A percentile compares a stretch with the other conserved stretches of the same genome.
Evolutionary conservation across 169 alveolate species (phyloP).

Genomic region (Eimeria tenella): DNA sequence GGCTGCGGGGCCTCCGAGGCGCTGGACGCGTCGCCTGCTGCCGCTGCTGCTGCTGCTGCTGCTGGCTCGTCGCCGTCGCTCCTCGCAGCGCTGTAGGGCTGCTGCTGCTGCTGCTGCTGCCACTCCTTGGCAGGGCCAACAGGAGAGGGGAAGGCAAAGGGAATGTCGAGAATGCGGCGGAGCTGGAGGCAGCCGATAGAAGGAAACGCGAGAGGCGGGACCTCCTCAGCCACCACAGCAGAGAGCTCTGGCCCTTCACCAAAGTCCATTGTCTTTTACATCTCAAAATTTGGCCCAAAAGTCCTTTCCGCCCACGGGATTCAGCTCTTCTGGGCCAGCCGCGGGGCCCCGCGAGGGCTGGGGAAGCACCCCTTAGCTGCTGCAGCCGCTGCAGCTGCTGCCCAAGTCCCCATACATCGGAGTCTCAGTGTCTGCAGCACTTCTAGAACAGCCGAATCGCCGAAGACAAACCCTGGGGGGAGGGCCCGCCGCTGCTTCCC

Average conservation of each 20-base stretch:
- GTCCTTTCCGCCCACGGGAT: too few species aligned
- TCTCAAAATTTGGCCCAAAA: too few species aligned
- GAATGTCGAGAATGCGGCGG: constrained; percentile 1
- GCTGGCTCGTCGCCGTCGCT: not conserved
- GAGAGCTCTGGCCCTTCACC: not conserved
- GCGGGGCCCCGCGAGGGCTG: not conserved
- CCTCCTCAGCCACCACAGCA: constrained; percentile 25
- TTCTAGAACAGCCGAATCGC: too few species aligned
- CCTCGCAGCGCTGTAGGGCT: not conserved
- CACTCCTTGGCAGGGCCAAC: not conserved
- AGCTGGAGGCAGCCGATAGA: constrained; percentile 42
- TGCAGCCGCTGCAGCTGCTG: constrained; percentile 54
- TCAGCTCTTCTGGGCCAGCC: not conserved
- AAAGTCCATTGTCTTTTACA: not conserved
- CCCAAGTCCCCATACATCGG: not conserved
- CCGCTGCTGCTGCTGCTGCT: not conserved
- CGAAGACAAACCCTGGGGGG: too few species aligned
- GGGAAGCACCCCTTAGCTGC: not conserved
- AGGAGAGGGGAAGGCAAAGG: constrained; percentile 33
- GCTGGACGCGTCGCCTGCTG: not conserved
- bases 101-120: constrained; percentile 30
- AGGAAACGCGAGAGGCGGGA: constrained; percentile 59
- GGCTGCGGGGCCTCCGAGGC: not conserved
- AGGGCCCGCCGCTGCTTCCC: too few species aligned
- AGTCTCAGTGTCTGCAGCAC: not conserved